Evolutionary conservation across 306 rosid genomes (phyloP), one percentile per base, ranked within the genome.

Genomic region (Cucurbita argyrosperma): DNA sequence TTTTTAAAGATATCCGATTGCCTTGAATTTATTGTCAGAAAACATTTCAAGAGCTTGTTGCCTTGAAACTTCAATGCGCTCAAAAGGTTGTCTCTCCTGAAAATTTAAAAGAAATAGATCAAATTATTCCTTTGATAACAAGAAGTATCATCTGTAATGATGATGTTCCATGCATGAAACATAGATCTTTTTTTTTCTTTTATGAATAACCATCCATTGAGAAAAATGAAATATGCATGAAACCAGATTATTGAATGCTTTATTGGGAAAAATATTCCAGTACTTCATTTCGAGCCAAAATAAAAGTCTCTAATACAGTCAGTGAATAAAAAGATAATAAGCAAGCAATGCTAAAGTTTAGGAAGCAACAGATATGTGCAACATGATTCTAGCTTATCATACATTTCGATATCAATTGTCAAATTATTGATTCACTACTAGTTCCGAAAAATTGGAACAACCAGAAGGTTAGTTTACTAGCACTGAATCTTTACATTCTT

Each of bases 61-160:
- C 39, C 86, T 87, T 51, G 96, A 61, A 23, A 93, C 98, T 85
- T 93, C 98, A 84, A 93, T 87, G 62, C 98, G 96, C 84, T 93
- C 93, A 80, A 93, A 93, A 38, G 98, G 93, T 76, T 93, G 98
- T 70, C 80, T 88, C 47, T 80, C 93, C 98, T 93, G 96, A 61
- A 37, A 35, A 59, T 26, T 61, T 14, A 61, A 6, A 61, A 37
- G 10, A 38, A 61, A 61, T 5, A 39, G 2, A 23, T 11, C 16
- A 42, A 19, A 56, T 56, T 56, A 21, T 61, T 61, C 65, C 43
- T 30, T 9, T 30, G 43, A 59, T 30, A 30, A 30, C 8, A 35
- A 38, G 61, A 35, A 38, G 61, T 37, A 38, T 37, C 45, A 19
- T 35, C 21, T 7, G 12, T 26, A 37, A 61, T 61, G 68, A 61